Conservation (phyloP, 768 basidiomycete genomes). For the Auricularia auricula-judae region DNA sequence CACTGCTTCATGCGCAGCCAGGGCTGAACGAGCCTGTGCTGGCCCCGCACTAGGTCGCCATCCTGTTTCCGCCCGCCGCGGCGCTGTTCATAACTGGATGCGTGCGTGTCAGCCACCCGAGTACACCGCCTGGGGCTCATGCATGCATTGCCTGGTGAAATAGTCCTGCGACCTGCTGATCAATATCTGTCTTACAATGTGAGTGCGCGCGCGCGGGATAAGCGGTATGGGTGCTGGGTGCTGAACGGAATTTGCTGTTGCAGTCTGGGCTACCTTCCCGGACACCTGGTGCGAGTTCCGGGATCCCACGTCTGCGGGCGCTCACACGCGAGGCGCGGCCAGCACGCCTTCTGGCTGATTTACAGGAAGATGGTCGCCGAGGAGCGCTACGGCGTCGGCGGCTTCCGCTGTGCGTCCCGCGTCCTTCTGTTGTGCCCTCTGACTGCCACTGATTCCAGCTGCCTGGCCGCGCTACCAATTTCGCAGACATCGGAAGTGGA, state of each 20-base stretch:
- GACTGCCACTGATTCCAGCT: not conserved
- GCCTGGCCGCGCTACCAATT: slow-evolving; percentile 1
- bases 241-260: not conserved
- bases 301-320: not conserved
- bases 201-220: not conserved
- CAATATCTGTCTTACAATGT: slow-evolving; percentile 63
- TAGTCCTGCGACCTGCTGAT: slow-evolving; percentile 69
- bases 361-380: slow-evolving; percentile 86
- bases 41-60: slow-evolving; percentile 42
- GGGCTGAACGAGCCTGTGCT: no score
- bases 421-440: not conserved
- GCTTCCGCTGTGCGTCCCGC: slow-evolving; percentile 58
- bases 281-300: slow-evolving; percentile 32
- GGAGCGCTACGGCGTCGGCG: slow-evolving; percentile 66
- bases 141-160: not conserved
- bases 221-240: not conserved
- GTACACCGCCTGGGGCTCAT: not conserved
- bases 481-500: slow-evolving; percentile 27
- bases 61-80: slow-evolving; percentile 74
- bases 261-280: slow-evolving; percentile 72
- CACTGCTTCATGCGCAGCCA: not conserved
- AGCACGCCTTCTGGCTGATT: slow-evolving; percentile 85
- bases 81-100: slow-evolving; percentile 72
- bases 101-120: slow-evolving; percentile 12
- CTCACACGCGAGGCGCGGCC: not conserved